Base-by-base conservation (phyloP, 805 yeast genomes). In the Pichia phayaonensis region DNA sequence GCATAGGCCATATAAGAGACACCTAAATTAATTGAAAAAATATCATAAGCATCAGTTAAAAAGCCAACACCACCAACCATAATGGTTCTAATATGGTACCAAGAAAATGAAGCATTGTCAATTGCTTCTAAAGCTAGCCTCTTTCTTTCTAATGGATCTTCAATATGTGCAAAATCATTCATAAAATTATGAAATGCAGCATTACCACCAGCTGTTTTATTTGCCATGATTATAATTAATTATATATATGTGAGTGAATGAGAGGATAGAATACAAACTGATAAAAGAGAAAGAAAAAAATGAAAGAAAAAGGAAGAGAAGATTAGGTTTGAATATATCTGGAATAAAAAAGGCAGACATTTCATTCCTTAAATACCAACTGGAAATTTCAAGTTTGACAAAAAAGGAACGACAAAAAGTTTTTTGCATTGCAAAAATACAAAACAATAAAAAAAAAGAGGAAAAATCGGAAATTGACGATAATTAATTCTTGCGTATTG, bases 31-130 rank as follows among this genome's bases (percentile, higher is more conserved):
- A 89, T 87, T 58, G 96, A 90, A 63, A 89, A 90, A 59, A 90
- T 86, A 74, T 90, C 96, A 69, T 90, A 89, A 48, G 96, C 81
- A 71, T 89, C 97, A 39, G 96, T 89, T 72, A 90, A 70, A 79
- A 89, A 89, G 66, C 97, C 97, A 57, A 89, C 94, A 75, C 97
- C 89, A n/a, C 95, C 95, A 65, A 87, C 89, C 69, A 81, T 66
- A 60, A 87, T 85, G 73, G 89, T 85, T 69, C 88, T 80, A 48
- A 86, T 70, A 62, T 86, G 94, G 63, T 86, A 83, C 94, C 90
- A 83, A 51, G 90, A 88, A 59, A 86, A 86, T 1, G 75, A 68
- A 45, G 89, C 87, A 60, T 83, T 81, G 68, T 86, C 95, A 57
- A 86, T 86, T 62, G 86, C 86, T 67, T 85, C 89, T 63, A 86